These are phyloP conservation scores for Cephaloascus fragrans DNA, from an alignment of 805 yeast species.

Conservation along the genomic window DNA sequence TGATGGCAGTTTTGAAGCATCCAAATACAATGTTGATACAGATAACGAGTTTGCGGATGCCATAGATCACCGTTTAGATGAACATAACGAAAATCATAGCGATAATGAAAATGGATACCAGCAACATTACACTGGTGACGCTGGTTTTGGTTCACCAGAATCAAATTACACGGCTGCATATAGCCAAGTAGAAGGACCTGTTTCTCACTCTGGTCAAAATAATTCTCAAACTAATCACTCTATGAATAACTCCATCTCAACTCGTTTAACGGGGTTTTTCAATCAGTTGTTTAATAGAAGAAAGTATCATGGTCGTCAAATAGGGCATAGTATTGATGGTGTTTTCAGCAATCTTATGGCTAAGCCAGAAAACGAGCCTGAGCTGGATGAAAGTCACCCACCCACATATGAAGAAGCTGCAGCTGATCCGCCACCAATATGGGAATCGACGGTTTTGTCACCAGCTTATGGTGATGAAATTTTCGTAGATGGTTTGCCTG, in stretches of 20 bases:
- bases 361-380: slow-evolving; percentile 56
- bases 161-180: not conserved
- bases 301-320: slow-evolving; percentile 24
- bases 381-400: slow-evolving; percentile 44
- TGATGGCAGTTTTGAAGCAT: not conserved
- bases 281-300: slow-evolving; percentile 14
- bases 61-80: not conserved
- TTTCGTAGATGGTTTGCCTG: slow-evolving; percentile 91
- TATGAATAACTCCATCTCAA: slow-evolving; percentile 16
- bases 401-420: slow-evolving; percentile 96
- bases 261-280: slow-evolving; percentile 14
- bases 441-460: slow-evolving; percentile 82
- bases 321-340: slow-evolving; percentile 61
- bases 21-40: slow-evolving; percentile 1
- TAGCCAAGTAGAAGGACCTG: not conserved
- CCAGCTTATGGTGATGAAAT: slow-evolving; percentile 83
- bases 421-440: slow-evolving; percentile 91
- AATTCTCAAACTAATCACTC: slow-evolving; percentile 4
- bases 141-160: too few relatives aligned
- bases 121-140: too few relatives aligned
- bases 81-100: not conserved
- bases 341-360: slow-evolving; percentile 90
- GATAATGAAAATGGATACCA: not conserved
- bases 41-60: not conserved
- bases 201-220: slow-evolving; percentile 1